Percentiles rank a stretch among this genome's conserved stretches.
Conservation (phyloP, 179 eudicot species). For the Silene noctiflora region DNA sequence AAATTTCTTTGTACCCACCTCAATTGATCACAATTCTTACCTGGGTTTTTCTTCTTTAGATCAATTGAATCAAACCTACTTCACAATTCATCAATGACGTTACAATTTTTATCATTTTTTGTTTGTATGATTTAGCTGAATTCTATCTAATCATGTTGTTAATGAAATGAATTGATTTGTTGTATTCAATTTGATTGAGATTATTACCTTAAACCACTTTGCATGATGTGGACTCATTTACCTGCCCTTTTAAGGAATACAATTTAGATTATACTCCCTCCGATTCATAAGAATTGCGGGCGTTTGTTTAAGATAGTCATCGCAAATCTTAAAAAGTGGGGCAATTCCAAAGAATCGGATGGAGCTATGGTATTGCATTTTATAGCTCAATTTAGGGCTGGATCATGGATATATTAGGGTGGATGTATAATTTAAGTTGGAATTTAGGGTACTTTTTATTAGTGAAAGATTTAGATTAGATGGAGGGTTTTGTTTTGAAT, state of each 20-base stretch:
- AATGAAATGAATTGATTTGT: conserved; percentile 13
- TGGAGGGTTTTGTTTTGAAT: conserved; percentile 26
- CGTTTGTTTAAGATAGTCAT: too few species aligned
- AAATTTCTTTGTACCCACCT: conserved; percentile 17
- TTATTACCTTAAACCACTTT: conserved; percentile 28
- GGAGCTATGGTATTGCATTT: conserved; percentile 4
- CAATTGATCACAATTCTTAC: conserved; percentile 30
- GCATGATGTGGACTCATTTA: conserved; percentile 20
- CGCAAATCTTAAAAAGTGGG: too few species aligned
- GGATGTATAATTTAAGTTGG: background rate
- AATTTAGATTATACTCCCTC: background rate
- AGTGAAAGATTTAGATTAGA: conserved; percentile 16
- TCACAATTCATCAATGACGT: conserved; percentile 19
- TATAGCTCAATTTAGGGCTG: conserved; percentile 20
- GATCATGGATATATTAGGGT: conserved; percentile 19
- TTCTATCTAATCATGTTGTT: conserved; percentile 30
- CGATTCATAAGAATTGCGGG: too few species aligned
- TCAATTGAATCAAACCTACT: conserved; percentile 23
- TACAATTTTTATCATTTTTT: conserved; percentile 7
- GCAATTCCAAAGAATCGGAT: too few species aligned
- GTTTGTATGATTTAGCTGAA: conserved; percentile 19
- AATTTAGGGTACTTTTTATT: conserved; percentile 15
- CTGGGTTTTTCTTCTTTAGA: conserved; percentile 26
- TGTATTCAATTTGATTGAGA: conserved; percentile 15
- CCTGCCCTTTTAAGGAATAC: background rate